Percentiles rank a stretch among this genome's conserved stretches.
These are phyloP conservation scores for Diaporthe longicolla DNA, from an alignment of 2,329 filamentous ascomycete species.

Conservation along the genomic window DNA sequence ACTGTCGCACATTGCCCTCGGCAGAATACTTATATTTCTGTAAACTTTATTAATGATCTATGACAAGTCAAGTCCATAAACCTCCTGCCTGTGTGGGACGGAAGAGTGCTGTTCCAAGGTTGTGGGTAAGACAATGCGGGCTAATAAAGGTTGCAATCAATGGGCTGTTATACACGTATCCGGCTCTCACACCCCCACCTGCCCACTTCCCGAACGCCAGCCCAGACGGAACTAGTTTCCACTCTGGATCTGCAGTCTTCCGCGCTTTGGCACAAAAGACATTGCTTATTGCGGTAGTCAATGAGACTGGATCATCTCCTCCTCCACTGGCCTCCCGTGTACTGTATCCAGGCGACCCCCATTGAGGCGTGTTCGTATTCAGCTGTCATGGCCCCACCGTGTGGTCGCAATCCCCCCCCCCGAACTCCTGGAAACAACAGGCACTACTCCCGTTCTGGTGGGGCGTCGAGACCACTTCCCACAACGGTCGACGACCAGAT, in stretches of 20 bases:
- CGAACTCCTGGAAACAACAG: neutral
- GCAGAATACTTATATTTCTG: neutral
- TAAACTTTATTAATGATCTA: neutral
- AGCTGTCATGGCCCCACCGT: conserved; percentile 3
- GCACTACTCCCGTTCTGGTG: neutral
- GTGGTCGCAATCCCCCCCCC: conserved; percentile 14
- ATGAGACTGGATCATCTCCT: neutral
- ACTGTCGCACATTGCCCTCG: neutral
- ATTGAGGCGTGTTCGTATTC: neutral
- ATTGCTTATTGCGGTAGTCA: neutral
- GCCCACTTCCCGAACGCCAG: conserved; percentile 19
- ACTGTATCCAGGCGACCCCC: neutral
- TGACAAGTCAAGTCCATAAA: neutral
- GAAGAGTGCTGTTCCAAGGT: neutral
- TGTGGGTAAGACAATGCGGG: neutral
- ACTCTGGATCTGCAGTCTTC: neutral
- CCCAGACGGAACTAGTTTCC: conserved; percentile 8
- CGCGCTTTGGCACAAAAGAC: neutral
- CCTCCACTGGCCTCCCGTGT: conserved; percentile 13
- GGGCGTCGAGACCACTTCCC: neutral
- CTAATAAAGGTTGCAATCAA: neutral
- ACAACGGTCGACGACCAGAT: neutral
- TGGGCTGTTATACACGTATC: neutral
- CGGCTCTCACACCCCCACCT: conserved; percentile 8
- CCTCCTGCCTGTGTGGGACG: neutral